Base-by-base conservation (phyloP, 2,329 filamentous ascomycete species). In the Colletotrichum cuscutae region DNA sequence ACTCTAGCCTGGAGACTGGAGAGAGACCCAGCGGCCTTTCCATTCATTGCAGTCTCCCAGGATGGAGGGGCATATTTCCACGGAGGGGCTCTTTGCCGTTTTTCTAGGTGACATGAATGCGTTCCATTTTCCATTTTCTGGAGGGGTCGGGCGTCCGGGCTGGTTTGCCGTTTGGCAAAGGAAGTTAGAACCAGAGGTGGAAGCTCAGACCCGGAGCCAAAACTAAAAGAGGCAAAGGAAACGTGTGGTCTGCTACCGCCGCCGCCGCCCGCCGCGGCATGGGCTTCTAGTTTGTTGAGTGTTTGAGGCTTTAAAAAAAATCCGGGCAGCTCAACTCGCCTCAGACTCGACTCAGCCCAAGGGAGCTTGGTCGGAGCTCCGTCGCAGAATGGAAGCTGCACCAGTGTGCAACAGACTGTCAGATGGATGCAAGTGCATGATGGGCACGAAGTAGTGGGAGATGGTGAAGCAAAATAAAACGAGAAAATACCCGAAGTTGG, bases 261-360 rank as follows among this genome's bases (percentile, higher is more conserved):
- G 46, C 42, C 42, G 46, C 42, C 42, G 42, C 42, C 42, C 42
- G 42, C 19, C 42, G 15, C 42, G 60, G 54, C 70, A 69, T 65
- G 71, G 68, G 57, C 32, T 35, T 72, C 53, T 67, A 56, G 59
- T 72, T 74, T 74, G 72, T 74, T 74, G 72, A 73, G 71, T 67
- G 67, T 66, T 67, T 67, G 56, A 71, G 67, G 56, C 67, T 65
- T 66, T 71, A 37, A 52, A 30, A 4, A 32, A 8, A 32, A n/a
- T n/a, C 6, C 28, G 63, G 37, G 37, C 19, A 49, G 42, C 42
- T 49, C 42, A 49, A 49, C 64, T 15, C 35, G 15, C 12, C 37
- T 42, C 37, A 42, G 37, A 15, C 37, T 42, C 12, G 37, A 42
- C 37, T 64, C 49, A 71, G 65, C 53, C 66, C 49, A 67, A 67